Conservation (phyloP, 306 rosid genomes). For the Quercus gilva region DNA sequence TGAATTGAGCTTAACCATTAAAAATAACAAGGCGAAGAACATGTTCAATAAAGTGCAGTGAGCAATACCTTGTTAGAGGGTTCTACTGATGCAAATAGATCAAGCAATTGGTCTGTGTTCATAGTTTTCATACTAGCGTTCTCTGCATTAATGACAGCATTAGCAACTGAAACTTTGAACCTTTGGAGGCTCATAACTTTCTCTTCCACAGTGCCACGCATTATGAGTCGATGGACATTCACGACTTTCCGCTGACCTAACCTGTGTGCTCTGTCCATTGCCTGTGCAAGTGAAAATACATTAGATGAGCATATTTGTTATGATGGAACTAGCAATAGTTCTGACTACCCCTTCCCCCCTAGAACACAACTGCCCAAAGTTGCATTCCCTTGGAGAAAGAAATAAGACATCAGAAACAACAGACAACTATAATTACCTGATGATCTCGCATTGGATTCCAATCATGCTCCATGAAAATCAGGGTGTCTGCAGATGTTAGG, state of each 20-base stretch:
- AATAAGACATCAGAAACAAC: neutral
- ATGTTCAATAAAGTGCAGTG: neutral
- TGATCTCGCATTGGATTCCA: conserved; percentile 99
- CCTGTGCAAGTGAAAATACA: conserved; percentile 55
- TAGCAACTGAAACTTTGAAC: conserved; percentile 88
- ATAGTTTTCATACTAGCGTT: conserved; percentile 97
- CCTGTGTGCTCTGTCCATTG: conserved; percentile 99
- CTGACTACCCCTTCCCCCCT: neutral
- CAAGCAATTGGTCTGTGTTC: conserved; percentile 98
- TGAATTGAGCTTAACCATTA: neutral
- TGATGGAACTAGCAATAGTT: neutral
- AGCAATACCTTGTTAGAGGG: conserved; percentile 59
- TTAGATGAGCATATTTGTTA: neutral
- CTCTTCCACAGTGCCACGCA: conserved; percentile 99
- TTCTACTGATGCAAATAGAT: conserved; percentile 87
- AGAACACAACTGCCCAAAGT: neutral
- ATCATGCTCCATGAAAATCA: conserved; percentile 95
- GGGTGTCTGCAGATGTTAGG: conserved; percentile 95
- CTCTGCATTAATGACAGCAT: conserved; percentile 92
- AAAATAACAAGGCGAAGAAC: neutral
- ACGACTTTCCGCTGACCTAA: conserved; percentile 95
- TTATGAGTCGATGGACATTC: conserved; percentile 91
- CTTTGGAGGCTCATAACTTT: conserved; percentile 92
- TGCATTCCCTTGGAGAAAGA: neutral
- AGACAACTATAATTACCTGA: conserved; percentile 56